Base-by-base conservation (phyloP, 352 stramenopile genomes). In the Phytophthora vignae region DNA sequence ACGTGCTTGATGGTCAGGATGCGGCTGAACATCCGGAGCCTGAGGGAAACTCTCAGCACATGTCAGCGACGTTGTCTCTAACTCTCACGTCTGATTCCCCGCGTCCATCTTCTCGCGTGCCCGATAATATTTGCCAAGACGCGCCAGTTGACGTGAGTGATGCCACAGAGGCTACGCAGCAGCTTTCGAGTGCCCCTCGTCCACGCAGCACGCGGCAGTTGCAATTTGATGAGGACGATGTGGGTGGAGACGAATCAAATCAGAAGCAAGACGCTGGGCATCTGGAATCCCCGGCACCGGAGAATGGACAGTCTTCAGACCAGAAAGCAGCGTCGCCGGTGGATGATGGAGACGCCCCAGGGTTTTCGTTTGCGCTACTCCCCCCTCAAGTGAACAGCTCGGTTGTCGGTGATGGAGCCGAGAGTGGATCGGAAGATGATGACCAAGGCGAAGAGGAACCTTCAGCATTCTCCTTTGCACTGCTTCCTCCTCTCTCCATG, bases 201-300 rank as follows among this genome's bases (percentile, higher is more conserved):
- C 53, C 62, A 55, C 57, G 62, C 54, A 76, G 70, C 31, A 88
- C 82, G 6, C 78, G 84, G 9, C 72, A 84, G 31, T 64, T 94
- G 53, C 70, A 75, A 42, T 94, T 91, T 66, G 77, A 84, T 44
- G 65, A 66, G 0, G 36, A 64, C 11, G 57, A 73, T 21, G 27
- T 38, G 2, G 21, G 19, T 38, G 42, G 9, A 2, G 57, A 60
- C 9, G 33, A 56, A 9, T 52, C 58, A 19, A 36, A 70, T 55
- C 52, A 64, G 61, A 53, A 33, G 9, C 42, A 57, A 64, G 55
- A 19, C 49, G 22, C 27, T 54, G 55, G 56, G 2, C 4, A 22
- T 31, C 19, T 48, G 10, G 44, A 65, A 29, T 0, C 44, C 19
- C 33, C 19, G 55, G 14, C 19, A 12, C 17, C n/a, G 46, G 29